These are phyloP conservation scores for Volvox reticuliferus DNA, from an alignment of 139 green algal species.

Conservation along the genomic window DNA sequence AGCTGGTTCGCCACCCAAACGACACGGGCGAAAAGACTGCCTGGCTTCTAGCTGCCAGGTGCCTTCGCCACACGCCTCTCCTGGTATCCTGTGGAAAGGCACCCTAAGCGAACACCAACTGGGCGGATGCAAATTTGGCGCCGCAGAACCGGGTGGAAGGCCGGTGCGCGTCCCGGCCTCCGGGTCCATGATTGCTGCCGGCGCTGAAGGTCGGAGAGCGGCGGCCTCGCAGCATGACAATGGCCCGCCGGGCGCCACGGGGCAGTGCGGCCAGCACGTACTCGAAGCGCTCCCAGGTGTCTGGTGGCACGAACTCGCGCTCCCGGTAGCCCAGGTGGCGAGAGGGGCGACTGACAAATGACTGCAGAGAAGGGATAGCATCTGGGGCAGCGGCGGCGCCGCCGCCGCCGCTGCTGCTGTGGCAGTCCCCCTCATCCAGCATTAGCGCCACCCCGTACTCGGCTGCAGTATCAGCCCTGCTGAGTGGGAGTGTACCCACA, in stretches of 20 bases:
- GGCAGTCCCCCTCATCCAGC: constrained; percentile 18
- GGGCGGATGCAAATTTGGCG: background rate
- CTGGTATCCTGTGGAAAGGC: no score
- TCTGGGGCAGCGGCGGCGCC: background rate
- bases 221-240: constrained; percentile 32
- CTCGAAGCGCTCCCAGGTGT: constrained; percentile 27
- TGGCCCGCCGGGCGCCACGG: background rate
- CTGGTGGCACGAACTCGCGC: background rate
- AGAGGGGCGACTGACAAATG: background rate
- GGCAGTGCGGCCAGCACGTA: background rate
- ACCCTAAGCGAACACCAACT: background rate
- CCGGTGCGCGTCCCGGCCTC: no score
- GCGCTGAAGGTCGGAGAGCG: background rate
- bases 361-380: background rate
- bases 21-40: no score
- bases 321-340: background rate
- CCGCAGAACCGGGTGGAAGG: background rate
- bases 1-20: no score
- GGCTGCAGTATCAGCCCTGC: background rate
- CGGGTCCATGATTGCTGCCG: no score
- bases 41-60: no score
- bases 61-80: no score
- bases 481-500: background rate
- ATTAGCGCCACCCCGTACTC: constrained; percentile 26
- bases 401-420: background rate